Evolutionary conservation across 176 grass and related monocot genomes (phyloP).

Genomic region (Tillandsia fasciculata): DNA sequence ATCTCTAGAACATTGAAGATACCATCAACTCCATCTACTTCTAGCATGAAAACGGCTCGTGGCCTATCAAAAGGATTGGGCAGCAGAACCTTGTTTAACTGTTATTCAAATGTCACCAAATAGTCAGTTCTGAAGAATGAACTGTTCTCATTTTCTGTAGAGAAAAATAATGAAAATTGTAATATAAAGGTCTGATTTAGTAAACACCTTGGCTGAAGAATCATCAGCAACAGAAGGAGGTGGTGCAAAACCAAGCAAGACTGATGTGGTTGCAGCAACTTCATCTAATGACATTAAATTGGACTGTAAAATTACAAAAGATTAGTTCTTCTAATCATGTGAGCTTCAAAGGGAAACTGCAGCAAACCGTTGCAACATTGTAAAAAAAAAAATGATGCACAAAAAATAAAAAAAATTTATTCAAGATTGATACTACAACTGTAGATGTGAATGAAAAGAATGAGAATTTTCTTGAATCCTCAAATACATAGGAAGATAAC

Average conservation of each 20-base stretch:
- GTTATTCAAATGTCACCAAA: constrained; percentile 23
- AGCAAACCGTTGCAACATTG: neutral
- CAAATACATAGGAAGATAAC: too few species aligned
- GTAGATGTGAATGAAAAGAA: too few species aligned
- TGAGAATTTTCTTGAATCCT: too few species aligned
- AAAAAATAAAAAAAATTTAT: too few species aligned
- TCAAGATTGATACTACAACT: too few species aligned
- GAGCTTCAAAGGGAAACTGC: neutral
- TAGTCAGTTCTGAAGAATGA: neutral
- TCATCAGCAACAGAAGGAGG: constrained; percentile 25
- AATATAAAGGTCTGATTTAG: neutral
- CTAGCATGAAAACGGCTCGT: constrained; percentile 60
- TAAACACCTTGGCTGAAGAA: constrained; percentile 67
- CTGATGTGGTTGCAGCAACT: constrained; percentile 60
- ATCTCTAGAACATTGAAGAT: constrained; percentile 2
- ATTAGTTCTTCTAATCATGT: neutral
- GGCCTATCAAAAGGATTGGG: constrained; percentile 83
- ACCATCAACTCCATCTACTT: constrained; percentile 64
- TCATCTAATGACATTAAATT: constrained; percentile 52
- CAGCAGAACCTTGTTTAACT: constrained; percentile 76
- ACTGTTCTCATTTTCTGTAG: too few species aligned
- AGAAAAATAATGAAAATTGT: neutral
- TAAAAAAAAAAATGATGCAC: neutral
- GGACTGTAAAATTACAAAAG: constrained; percentile 25
- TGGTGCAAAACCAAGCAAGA: constrained; percentile 89